phyloP scores from a whole-genome alignment of 2,329 filamentous ascomycete species.

The Mariannaea elegans region DNA sequence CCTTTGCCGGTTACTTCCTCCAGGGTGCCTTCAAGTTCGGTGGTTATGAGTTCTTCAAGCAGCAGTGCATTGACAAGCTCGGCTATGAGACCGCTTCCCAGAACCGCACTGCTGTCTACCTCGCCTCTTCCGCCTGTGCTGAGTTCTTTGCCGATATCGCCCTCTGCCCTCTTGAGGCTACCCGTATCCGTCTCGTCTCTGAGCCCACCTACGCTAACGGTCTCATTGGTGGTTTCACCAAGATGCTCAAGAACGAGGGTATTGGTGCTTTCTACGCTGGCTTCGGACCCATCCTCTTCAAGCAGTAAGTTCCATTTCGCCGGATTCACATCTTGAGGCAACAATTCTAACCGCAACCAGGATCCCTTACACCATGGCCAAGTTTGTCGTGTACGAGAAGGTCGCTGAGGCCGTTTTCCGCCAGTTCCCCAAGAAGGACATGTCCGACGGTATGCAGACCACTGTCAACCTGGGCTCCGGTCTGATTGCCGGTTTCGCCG shows the following conservation, averaged over 20 bases:
- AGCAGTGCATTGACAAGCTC: slow-evolving; percentile 83
- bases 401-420: slow-evolving; percentile 78
- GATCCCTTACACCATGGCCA: slow-evolving; percentile 93
- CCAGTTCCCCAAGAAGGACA: slow-evolving; percentile 73
- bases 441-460: slow-evolving; percentile 77
- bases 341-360: slow-evolving; percentile 51
- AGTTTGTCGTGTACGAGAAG: slow-evolving; percentile 95
- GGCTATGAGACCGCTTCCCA: slow-evolving; percentile 80
- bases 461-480: slow-evolving; percentile 76
- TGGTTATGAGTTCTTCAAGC: slow-evolving; percentile 97
- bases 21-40: slow-evolving; percentile 95
- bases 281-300: slow-evolving; percentile 84
- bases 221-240: slow-evolving; percentile 80
- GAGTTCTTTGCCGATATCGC: slow-evolving; percentile 81
- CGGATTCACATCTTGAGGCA: background rate
- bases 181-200: slow-evolving; percentile 91
- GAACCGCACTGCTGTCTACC: slow-evolving; percentile 85
- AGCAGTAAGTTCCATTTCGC: slow-evolving; percentile 48
- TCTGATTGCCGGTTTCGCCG: slow-evolving; percentile 75
- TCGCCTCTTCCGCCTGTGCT: slow-evolving; percentile 71
- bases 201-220: slow-evolving; percentile 86
- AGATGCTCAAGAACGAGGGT: slow-evolving; percentile 86
- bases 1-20: slow-evolving; percentile 90
- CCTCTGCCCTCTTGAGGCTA: slow-evolving; percentile 91
- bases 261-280: slow-evolving; percentile 88